Evolutionary conservation across 345 rosid genomes (phyloP).

Genomic region (Luvunga scandens): DNA sequence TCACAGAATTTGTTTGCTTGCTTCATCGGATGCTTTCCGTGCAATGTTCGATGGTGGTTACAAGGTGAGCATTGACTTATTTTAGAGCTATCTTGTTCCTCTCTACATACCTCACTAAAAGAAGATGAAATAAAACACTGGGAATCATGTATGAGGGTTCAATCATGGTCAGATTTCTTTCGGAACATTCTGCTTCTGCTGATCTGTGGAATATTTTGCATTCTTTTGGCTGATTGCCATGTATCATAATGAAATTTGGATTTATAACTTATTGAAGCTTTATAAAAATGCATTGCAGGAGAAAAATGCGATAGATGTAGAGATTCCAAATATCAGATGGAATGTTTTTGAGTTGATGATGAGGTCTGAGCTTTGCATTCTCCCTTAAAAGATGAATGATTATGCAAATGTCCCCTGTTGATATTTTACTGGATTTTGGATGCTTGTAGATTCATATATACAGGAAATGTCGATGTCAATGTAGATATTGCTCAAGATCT

Average conservation of each 20-base stretch:
- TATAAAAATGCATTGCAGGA: slow-evolving; percentile 43
- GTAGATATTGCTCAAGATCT: slow-evolving; percentile 61
- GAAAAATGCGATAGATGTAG: slow-evolving; percentile 62
- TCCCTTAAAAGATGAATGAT: neutral
- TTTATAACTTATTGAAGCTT: neutral
- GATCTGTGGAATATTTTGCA: neutral
- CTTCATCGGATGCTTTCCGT: slow-evolving; percentile 73
- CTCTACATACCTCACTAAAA: neutral
- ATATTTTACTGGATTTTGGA: neutral
- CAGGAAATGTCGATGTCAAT: slow-evolving; percentile 51
- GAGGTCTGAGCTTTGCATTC: slow-evolving; percentile 35
- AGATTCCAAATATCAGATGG: slow-evolving; percentile 77
- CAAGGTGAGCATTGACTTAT: slow-evolving; percentile 40
- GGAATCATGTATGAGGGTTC: neutral
- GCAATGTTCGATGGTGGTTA: slow-evolving; percentile 87
- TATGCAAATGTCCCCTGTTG: neutral
- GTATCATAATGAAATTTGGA: neutral
- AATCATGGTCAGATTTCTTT: neutral
- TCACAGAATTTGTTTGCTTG: slow-evolving; percentile 73
- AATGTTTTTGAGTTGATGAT: slow-evolving; percentile 76
- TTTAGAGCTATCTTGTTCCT: neutral
- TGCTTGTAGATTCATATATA: slow-evolving; percentile 61
- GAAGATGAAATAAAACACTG: neutral
- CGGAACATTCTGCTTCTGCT: neutral
- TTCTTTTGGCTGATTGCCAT: neutral